phyloP scores from a whole-genome alignment of 331 rosid genomes.

The Spiraea crenata region DNA sequence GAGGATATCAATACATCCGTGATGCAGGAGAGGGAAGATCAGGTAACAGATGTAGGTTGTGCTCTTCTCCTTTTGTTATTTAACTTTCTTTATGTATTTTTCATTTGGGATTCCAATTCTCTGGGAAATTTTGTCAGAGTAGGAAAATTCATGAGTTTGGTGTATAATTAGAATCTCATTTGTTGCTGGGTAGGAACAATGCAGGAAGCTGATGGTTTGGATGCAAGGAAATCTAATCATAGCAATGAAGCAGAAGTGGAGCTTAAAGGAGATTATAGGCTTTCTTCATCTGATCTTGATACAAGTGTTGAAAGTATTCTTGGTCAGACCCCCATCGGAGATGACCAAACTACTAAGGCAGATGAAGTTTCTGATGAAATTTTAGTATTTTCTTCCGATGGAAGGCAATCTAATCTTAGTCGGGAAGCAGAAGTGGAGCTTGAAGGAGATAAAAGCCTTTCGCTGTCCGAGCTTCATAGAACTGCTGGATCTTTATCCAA shows the following conservation, averaged over 20 bases:
- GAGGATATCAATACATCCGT: slow-evolving; percentile 31
- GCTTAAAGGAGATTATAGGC: slow-evolving; percentile 39
- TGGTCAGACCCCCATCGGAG: slow-evolving; percentile 34
- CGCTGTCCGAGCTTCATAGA: slow-evolving; percentile 31
- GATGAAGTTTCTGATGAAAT: slow-evolving; percentile 27
- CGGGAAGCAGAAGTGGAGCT: slow-evolving; percentile 32
- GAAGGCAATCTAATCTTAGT: slow-evolving; percentile 37
- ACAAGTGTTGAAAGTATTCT: slow-evolving; percentile 35
- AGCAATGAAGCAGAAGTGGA: slow-evolving; percentile 32
- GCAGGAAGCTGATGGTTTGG: slow-evolving; percentile 82
- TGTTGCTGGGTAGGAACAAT: slow-evolving; percentile 88
- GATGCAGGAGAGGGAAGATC: slow-evolving; percentile 65
- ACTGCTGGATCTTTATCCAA: slow-evolving; percentile 33
- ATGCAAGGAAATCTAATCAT: slow-evolving; percentile 35
- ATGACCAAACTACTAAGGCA: slow-evolving; percentile 29
- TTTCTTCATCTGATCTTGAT: slow-evolving; percentile 29
- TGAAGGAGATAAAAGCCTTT: slow-evolving; percentile 39
- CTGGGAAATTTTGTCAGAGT: slow-evolving; percentile 24
- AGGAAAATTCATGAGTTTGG: slow-evolving; percentile 38
- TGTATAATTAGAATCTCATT: slow-evolving; percentile 71
- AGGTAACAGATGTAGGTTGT: slow-evolving; percentile 94
- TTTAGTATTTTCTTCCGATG: slow-evolving; percentile 34
- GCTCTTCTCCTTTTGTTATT: slow-evolving; percentile 53
- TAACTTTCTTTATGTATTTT: slow-evolving; percentile 1
- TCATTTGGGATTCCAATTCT: background rate